phyloP scores from a whole-genome alignment of 495 filamentous ascomycete genomes.

The Aspergillus cristatus region DNA sequence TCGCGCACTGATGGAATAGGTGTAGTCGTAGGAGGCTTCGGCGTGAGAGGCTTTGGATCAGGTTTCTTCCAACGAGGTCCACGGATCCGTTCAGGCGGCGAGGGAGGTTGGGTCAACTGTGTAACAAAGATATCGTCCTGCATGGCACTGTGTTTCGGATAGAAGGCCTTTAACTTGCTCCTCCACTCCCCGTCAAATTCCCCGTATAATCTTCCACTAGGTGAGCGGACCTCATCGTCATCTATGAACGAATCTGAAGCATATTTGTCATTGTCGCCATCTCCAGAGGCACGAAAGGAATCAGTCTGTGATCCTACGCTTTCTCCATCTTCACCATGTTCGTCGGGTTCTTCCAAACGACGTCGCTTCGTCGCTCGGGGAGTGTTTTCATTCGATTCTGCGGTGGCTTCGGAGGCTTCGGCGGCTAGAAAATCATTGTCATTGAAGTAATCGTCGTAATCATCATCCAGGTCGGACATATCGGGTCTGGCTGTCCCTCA shows the following conservation, averaged over 20 bases:
- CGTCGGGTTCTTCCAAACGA: slow-evolving; percentile 15
- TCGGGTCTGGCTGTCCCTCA: slow-evolving; percentile 1
- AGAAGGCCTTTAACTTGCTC: slow-evolving; percentile 36
- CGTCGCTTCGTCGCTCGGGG: slow-evolving; percentile 28
- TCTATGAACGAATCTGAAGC: slow-evolving; percentile 20
- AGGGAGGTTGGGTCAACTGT: slow-evolving; percentile 40
- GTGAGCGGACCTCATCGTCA: slow-evolving; percentile 6
- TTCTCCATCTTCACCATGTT: neutral
- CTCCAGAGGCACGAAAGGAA: neutral
- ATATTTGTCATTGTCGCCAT: slow-evolving; percentile 9
- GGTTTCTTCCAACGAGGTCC: slow-evolving; percentile 45
- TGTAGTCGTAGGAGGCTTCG: neutral
- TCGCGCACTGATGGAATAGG: too few relatives aligned
- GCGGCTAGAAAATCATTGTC: slow-evolving; percentile 25
- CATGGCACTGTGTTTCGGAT: slow-evolving; percentile 30
- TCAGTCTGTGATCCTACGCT: neutral
- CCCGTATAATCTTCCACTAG: slow-evolving; percentile 1
- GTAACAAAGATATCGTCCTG: slow-evolving; percentile 46
- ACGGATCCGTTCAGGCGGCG: slow-evolving; percentile 44
- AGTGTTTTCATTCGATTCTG: slow-evolving; percentile 3
- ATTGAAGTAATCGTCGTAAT: slow-evolving; percentile 8
- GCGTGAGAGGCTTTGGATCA: slow-evolving; percentile 9
- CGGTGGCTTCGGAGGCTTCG: slow-evolving; percentile 8
- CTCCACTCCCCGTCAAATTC: slow-evolving; percentile 16
- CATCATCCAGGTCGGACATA: slow-evolving; percentile 18